Evolutionary conservation across 2,329 filamentous ascomycete species (phyloP).

Genomic region (Cytospora schulzeri): DNA sequence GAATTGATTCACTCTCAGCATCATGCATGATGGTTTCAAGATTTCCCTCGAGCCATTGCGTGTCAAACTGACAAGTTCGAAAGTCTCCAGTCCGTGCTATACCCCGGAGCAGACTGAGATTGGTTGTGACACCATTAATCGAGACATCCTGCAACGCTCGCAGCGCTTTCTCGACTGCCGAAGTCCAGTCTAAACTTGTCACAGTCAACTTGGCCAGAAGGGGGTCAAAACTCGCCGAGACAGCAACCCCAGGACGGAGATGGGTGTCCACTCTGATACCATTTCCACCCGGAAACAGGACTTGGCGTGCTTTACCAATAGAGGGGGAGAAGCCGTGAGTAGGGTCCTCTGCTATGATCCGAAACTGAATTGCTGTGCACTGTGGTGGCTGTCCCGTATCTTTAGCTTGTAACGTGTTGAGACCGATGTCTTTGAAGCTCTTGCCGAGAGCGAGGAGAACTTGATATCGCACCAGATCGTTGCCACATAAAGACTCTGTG

Average conservation of each 20-base stretch:
- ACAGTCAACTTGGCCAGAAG: conserved; percentile 62
- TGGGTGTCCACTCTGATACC: conserved; percentile 61
- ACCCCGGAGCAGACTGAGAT: conserved; percentile 54
- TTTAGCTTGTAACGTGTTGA: conserved; percentile 42
- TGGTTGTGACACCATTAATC: conserved; percentile 61
- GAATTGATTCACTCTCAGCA: too few relatives aligned
- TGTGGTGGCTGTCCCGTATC: conserved; percentile 31
- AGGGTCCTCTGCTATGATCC: conserved; percentile 60
- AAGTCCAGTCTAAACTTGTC: conserved; percentile 55
- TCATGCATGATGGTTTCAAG: background rate
- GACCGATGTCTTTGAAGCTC: conserved; percentile 40
- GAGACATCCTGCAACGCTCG: conserved; percentile 57
- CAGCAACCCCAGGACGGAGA: conserved; percentile 46
- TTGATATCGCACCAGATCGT: conserved; percentile 59
- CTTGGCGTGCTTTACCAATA: conserved; percentile 59
- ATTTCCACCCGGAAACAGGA: conserved; percentile 58
- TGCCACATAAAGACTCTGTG: conserved; percentile 55
- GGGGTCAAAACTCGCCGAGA: conserved; percentile 60
- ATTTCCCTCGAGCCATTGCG: conserved; percentile 8
- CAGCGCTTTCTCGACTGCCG: conserved; percentile 53
- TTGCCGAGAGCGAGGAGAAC: conserved; percentile 56
- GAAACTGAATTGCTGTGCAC: conserved; percentile 53
- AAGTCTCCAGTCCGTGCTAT: conserved; percentile 57
- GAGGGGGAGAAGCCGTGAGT: conserved; percentile 56
- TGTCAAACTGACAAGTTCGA: conserved; percentile 35